phyloP scores from a whole-genome alignment of 2,329 filamentous ascomycete genomes.

The Curvularia spicifera region DNA sequence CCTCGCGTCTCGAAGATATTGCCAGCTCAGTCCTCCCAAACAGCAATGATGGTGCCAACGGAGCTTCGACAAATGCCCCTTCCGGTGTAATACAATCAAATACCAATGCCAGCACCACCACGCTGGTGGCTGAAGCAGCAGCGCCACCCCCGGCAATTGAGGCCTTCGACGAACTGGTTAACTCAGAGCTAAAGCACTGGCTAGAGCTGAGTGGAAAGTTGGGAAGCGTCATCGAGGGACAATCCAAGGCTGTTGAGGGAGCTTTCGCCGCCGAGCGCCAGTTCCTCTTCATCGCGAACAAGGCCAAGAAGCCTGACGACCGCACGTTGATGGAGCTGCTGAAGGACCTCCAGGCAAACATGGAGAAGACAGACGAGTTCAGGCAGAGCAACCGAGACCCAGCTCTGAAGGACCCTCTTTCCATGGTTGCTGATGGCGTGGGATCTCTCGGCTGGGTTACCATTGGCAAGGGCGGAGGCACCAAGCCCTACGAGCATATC shows the following conservation, averaged over 20 bases:
- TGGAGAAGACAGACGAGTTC: constrained; percentile 78
- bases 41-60: constrained; percentile 27
- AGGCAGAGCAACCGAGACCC: constrained; percentile 81
- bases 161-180: constrained; percentile 84
- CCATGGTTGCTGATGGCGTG: constrained; percentile 87
- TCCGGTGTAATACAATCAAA: constrained; percentile 41
- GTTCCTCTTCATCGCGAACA: constrained; percentile 86
- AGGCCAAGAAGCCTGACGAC: constrained; percentile 88
- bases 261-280: constrained; percentile 85
- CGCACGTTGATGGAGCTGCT: constrained; percentile 76
- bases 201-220: constrained; percentile 78
- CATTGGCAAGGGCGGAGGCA: constrained; percentile 63
- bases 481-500: constrained; percentile 82
- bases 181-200: constrained; percentile 76
- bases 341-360: constrained; percentile 83
- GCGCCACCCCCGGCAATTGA: constrained; percentile 70
- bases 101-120: constrained; percentile 46
- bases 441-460: constrained; percentile 90
- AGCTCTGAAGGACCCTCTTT: constrained; percentile 79
- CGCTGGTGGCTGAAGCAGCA: constrained; percentile 49
- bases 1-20: constrained; percentile 94
- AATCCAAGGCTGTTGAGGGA: constrained; percentile 66
- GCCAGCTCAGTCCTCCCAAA: constrained; percentile 69
- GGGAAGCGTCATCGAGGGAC: constrained; percentile 78
- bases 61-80: constrained; percentile 40